Evolutionary conservation across 2,329 filamentous ascomycete species (phyloP).

Genomic region (Pseudogymnoascus sp.): DNA sequence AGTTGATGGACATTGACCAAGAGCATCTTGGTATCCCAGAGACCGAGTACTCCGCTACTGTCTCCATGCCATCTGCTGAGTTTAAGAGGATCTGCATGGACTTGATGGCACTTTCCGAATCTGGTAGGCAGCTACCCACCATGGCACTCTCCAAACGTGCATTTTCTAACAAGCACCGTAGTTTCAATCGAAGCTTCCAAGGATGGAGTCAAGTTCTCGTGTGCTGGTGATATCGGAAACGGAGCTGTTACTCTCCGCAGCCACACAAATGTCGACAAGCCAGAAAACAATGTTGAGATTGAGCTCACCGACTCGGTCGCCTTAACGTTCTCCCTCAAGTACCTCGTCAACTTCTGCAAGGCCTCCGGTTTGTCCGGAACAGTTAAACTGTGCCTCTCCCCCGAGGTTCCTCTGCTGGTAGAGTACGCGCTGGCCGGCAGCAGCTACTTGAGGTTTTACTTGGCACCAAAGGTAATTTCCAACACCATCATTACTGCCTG

Average conservation of each 20-base stretch:
- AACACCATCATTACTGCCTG: not conserved
- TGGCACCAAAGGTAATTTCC: conserved; percentile 77
- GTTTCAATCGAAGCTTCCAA: conserved; percentile 94
- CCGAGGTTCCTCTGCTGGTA: conserved; percentile 90
- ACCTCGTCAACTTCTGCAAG: conserved; percentile 99
- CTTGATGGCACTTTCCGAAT: conserved; percentile 85
- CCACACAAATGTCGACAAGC: conserved; percentile 84
- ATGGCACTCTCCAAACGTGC: not conserved
- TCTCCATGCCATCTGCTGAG: conserved; percentile 79
- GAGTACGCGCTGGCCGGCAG: conserved; percentile 77
- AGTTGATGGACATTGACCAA: conserved; percentile 99
- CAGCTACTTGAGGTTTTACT: conserved; percentile 92
- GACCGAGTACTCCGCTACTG: conserved; percentile 92
- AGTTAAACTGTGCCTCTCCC: conserved; percentile 90
- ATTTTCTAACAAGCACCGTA: conserved; percentile 29
- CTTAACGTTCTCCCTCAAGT: conserved; percentile 97
- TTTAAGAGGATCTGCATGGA: conserved; percentile 95
- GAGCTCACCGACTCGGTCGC: conserved; percentile 85
- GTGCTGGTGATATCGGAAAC: conserved; percentile 90
- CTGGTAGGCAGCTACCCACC: conserved; percentile 52
- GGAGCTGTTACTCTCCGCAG: conserved; percentile 86
- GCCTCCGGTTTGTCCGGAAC: conserved; percentile 71
- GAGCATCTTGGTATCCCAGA: conserved; percentile 98
- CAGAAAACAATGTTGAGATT: conserved; percentile 76
- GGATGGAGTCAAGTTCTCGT: conserved; percentile 93